Evolutionary conservation across 2,329 filamentous ascomycete genomes (phyloP), one percentile per base, ranked within the genome.

Genomic region (Dissoconium aciculare): DNA sequence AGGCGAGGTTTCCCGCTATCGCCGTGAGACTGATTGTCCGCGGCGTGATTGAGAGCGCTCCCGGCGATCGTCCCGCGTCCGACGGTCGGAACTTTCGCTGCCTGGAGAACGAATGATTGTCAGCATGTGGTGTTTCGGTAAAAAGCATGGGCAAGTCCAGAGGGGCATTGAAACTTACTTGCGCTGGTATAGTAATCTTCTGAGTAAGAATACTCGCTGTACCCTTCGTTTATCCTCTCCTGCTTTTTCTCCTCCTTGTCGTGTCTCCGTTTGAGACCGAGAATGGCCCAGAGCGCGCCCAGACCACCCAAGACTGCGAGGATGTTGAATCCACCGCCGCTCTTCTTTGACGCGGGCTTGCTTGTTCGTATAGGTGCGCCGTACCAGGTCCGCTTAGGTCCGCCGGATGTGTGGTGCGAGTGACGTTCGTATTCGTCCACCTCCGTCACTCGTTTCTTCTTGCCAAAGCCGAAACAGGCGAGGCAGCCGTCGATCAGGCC

Each of bases 401-500:
- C 58, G 27, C 63, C 66, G 30, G 60, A 56, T 44, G 71, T 65
- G 40, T 62, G 59, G 32, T 71, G 66, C 38, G 71, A 67, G 42
- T 68, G 68, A 51, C 79, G 73, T 49, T 54, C 51, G 32, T 79
- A 73, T 44, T 67, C 61, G 32, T 73, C 59, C 28, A 77, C 71
- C 44, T 74, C 66, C 38, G 72, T 69, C 16, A 57, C 57, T 31
- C 55, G 56, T 41, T 55, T 56, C 43, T 61, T 60, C 15, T 45
- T 37, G 44, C 71, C 65, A 25, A 72, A 49, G 17, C 74, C 75
- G 40, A 81, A 69, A 42, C 79, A 52, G 28, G 67, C 68, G 29
- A 71, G 52, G 24, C 73, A 45, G 17, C 61, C 65, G 39, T 70
- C 63, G 34, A 70, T 54, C 13, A 76, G 44, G 27, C 62, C 66